Evolutionary conservation across 208 protist species (phyloP), one percentile per base, ranked within the genome.

Genomic region (Borovskyia barvae): DNA sequence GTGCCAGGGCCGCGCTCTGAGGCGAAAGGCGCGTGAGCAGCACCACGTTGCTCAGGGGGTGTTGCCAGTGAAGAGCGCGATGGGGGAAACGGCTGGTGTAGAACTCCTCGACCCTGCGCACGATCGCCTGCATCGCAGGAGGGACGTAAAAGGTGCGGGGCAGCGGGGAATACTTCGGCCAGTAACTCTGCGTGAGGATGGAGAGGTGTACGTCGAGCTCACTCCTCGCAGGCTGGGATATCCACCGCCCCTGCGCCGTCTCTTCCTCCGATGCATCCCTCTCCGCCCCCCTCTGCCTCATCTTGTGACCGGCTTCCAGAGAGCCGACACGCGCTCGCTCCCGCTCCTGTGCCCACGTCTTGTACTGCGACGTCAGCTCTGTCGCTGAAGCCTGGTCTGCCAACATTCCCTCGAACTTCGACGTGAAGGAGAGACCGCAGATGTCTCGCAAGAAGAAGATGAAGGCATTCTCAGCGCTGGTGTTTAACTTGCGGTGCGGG

Each of bases 371-470:
- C 50, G 72, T 79, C 15, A 90, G 63, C 36, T 74, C 64, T 20
- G 69, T 35, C 9, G 58, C 76, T 12, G 63, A 40, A 26, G 43
- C 49, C 20, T 85, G 22, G 58, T 95, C 90, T 22, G 64, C 70
- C 9, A 94, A 29, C 97, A 99, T 99, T 24, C 94, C 96, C 75
- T 99, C 97, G 22, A 98, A 90, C 67, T 98, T 98, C 15, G 72
- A 82, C 1, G 94, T 97, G 51, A 98, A 98, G 7, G 58, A 69
- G 6, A 78, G 69, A 24, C 98, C 98, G 70, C 93, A 98, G 54
- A 97, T 92, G 15, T 73, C 79, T 55, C 98, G 97, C 36, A 99
- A 75, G 32, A 93, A 87, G 19, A 66, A 73, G 41, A 99, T 87
- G 66, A 98, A 97, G 33, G 53, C 59, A 59, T 88, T 87, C 72